These are phyloP conservation scores for Groenewaldozyma auringiensis DNA, from an alignment of 1,139 yeast genomes.

Conservation along the genomic window DNA sequence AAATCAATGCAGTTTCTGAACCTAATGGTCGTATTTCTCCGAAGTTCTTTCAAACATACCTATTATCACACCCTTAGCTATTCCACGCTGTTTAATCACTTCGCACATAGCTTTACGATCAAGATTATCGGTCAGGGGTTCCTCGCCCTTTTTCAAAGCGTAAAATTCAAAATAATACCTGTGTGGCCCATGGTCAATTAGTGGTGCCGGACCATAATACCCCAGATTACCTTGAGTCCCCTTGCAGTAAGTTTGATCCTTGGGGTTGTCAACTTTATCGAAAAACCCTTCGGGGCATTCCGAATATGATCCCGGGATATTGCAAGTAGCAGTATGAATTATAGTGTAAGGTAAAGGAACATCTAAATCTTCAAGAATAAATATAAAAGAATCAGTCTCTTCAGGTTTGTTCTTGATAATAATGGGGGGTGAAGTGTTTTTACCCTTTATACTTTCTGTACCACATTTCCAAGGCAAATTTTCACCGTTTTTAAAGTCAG, in stretches of 20 bases:
- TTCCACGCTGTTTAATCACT: constrained; percentile 10
- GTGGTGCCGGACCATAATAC: constrained; percentile 18
- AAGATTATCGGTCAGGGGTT: constrained; percentile 8
- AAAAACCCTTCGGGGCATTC: constrained; percentile 11
- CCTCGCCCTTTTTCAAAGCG: constrained; percentile 12
- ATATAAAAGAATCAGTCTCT: constrained; percentile 12
- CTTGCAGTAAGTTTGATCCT: constrained; percentile 12
- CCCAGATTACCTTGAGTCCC: constrained; percentile 12
- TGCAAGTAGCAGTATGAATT: constrained; percentile 14
- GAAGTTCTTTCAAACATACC: constrained; percentile 20
- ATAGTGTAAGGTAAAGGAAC: constrained; percentile 18
- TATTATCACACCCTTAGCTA: constrained; percentile 15
- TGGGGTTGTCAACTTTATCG: constrained; percentile 4
- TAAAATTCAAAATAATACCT: constrained; percentile 17
- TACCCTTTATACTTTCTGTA: constrained; percentile 12
- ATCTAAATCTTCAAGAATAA: constrained; percentile 18
- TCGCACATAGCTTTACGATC: constrained; percentile 4
- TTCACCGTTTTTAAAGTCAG: constrained; percentile 14
- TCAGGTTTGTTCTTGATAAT: constrained; percentile 14
- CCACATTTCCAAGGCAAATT: constrained; percentile 18
- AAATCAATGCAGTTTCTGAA: no score
- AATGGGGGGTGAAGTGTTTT: constrained; percentile 15
- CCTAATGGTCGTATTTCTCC: constrained; percentile 1
- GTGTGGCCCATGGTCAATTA: constrained; percentile 19
- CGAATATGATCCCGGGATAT: constrained; percentile 5